Evolutionary conservation across 163 green algal genomes (phyloP).

Genomic region (Chloroidium sp.): DNA sequence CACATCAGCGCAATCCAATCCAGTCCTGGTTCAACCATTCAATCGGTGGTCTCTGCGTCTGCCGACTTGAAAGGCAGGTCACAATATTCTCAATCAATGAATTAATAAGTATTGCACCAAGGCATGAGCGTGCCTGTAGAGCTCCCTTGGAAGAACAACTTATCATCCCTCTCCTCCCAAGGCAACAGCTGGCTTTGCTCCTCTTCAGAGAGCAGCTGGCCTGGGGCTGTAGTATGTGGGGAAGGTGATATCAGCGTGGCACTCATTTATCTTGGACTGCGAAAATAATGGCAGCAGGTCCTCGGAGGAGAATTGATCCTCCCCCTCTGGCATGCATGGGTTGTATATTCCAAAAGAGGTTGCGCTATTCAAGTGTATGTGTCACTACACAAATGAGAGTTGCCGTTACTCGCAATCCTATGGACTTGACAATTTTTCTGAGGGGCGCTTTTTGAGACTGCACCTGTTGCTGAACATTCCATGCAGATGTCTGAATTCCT

Average conservation of each 20-base stretch:
- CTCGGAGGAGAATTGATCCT: not conserved
- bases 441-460: not conserved
- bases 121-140: not conserved
- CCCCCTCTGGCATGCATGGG: too few species aligned
- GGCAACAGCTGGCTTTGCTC: not conserved
- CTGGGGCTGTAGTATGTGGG: not conserved
- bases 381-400: too few species aligned
- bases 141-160: conserved; percentile 6
- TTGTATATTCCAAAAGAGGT: too few species aligned
- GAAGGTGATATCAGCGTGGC: conserved; percentile 4
- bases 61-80: not conserved
- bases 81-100: too few species aligned
- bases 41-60: not conserved
- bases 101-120: too few species aligned
- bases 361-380: too few species aligned
- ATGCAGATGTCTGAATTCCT: conserved; percentile 5
- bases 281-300: conserved; percentile 9
- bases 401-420: too few species aligned
- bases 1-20: too few species aligned
- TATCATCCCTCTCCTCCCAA: not conserved
- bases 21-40: too few species aligned
- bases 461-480: not conserved
- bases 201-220: not conserved
- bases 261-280: conserved; percentile 9
- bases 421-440: too few species aligned